A percentile compares a stretch with the other conserved stretches of the same genome.
These are phyloP conservation scores for Candolleomyces eurysporus DNA, from an alignment of 768 basidiomycete genomes.

Conservation along the genomic window DNA sequence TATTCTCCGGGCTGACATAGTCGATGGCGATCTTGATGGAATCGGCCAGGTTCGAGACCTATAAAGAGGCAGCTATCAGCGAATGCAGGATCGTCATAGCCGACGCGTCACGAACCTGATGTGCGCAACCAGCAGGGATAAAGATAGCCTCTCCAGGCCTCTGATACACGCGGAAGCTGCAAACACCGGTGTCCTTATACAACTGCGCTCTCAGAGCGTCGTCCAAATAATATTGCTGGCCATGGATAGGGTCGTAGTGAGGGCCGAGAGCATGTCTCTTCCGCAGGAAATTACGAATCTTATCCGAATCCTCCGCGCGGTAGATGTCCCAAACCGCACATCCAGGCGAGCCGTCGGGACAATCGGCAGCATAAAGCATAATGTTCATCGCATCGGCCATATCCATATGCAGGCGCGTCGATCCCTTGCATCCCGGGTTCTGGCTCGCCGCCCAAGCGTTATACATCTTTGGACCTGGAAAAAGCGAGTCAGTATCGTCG, in stretches of 20 bases:
- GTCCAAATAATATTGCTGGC: constrained; percentile 86
- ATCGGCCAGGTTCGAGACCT: constrained; percentile 93
- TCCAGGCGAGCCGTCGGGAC: constrained; percentile 63
- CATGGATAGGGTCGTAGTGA: constrained; percentile 84
- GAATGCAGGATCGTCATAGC: background rate
- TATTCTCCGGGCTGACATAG: constrained; percentile 93
- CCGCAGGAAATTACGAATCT: constrained; percentile 71
- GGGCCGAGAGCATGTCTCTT: constrained; percentile 43
- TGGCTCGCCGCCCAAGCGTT: constrained; percentile 80
- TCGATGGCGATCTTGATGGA: constrained; percentile 95
- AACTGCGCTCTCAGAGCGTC: constrained; percentile 63
- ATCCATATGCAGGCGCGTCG: constrained; percentile 91
- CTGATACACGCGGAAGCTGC: constrained; percentile 84
- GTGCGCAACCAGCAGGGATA: constrained; percentile 91
- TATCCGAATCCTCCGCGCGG: constrained; percentile 76
- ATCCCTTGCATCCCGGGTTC: constrained; percentile 68
- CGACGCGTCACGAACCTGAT: constrained; percentile 57
- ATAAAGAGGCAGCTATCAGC: constrained; percentile 6
- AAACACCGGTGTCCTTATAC: constrained; percentile 64
- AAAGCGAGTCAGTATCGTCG: constrained; percentile 8
- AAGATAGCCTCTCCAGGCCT: constrained; percentile 91
- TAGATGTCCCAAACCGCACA: constrained; percentile 93
- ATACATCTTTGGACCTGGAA: constrained; percentile 89
- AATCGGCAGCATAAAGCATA: constrained; percentile 69
- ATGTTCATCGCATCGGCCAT: constrained; percentile 94